Percentiles rank a stretch among this genome's conserved stretches.
These are phyloP conservation scores for Ehretia macrophylla DNA, from an alignment of 257 asterid genomes.

Conservation along the genomic window DNA sequence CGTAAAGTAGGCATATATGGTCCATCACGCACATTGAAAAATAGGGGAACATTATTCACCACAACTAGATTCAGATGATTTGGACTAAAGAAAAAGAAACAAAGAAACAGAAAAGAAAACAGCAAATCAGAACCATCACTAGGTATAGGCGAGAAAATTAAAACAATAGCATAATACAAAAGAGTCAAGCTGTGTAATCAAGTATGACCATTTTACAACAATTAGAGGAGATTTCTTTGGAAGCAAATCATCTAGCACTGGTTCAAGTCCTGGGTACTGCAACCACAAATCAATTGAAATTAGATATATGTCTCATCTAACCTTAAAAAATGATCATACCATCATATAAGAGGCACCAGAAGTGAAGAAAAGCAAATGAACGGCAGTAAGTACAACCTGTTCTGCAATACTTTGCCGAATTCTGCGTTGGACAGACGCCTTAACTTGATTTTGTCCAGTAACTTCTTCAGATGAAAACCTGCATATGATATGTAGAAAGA, in stretches of 20 bases:
- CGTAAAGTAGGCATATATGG: conserved; percentile 99
- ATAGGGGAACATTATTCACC: conserved; percentile 90
- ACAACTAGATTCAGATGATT: conserved; percentile 96
- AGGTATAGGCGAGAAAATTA: not conserved
- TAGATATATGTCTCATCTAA: conserved; percentile 8
- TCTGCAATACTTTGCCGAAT: conserved; percentile 92
- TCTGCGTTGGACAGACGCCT: conserved; percentile 95
- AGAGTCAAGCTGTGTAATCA: conserved; percentile 1
- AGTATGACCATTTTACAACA: conserved; percentile 82
- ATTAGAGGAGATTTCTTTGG: conserved; percentile 94
- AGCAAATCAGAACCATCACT: not conserved
- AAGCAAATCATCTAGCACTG: conserved; percentile 82
- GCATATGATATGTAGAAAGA: conserved; percentile 13
- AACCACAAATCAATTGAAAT: conserved; percentile 7
- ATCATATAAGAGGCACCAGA: conserved; percentile 4
- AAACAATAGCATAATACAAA: conserved; percentile 7
- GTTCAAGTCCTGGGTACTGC: conserved; percentile 93
- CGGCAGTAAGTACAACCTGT: conserved; percentile 52
- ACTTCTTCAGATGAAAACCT: conserved; percentile 96
- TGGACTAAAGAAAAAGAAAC: conserved; percentile 47
- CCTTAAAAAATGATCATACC: not conserved
- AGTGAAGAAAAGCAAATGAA: conserved; percentile 3
- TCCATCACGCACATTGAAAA: conserved; percentile 95
- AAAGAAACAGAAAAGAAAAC: conserved; percentile 1
- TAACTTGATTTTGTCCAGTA: conserved; percentile 98